phyloP scores from a whole-genome alignment of 2,329 filamentous ascomycete species.

The Pseudocercospora eumusae region DNA sequence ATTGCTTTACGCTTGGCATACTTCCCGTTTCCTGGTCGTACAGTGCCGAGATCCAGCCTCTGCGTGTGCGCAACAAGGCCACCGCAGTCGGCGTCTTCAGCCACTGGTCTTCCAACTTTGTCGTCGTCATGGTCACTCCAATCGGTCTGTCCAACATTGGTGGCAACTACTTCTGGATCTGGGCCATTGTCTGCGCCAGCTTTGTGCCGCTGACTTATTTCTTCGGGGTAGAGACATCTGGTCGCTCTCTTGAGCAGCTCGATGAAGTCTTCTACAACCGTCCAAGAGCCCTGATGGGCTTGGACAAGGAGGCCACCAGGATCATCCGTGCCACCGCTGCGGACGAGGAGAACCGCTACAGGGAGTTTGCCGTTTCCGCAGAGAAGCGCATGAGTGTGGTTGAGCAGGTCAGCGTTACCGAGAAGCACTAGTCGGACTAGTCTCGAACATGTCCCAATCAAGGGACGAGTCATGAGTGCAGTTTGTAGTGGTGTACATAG shows the following conservation, averaged over 20 bases:
- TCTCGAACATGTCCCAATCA: neutral
- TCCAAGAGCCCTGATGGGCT: constrained; percentile 38
- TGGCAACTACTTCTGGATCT: constrained; percentile 59
- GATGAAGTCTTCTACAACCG: constrained; percentile 39
- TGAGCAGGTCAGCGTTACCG: constrained; percentile 9
- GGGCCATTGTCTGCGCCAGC: constrained; percentile 54
- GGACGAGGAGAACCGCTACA: constrained; percentile 29
- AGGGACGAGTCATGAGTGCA: neutral
- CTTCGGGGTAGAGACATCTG: constrained; percentile 38
- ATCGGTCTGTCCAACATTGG: constrained; percentile 34
- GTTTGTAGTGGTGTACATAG: neutral
- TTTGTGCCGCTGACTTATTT: constrained; percentile 52
- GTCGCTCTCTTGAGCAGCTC: constrained; percentile 33
- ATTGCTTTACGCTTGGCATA: constrained; percentile 56
- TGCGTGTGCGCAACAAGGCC: constrained; percentile 52
- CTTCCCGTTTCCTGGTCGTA: constrained; percentile 46
- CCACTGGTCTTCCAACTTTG: constrained; percentile 53
- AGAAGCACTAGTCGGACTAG: neutral
- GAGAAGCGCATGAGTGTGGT: constrained; percentile 16
- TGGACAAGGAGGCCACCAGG: constrained; percentile 35
- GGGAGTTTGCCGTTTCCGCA: constrained; percentile 25
- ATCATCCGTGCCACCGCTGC: constrained; percentile 27
- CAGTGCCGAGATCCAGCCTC: constrained; percentile 52
- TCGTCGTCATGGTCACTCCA: constrained; percentile 39
- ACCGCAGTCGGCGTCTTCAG: constrained; percentile 52